Evolutionary conservation across 208 protist species (phyloP).

Genomic region (Trypanosoma boissoni): DNA sequence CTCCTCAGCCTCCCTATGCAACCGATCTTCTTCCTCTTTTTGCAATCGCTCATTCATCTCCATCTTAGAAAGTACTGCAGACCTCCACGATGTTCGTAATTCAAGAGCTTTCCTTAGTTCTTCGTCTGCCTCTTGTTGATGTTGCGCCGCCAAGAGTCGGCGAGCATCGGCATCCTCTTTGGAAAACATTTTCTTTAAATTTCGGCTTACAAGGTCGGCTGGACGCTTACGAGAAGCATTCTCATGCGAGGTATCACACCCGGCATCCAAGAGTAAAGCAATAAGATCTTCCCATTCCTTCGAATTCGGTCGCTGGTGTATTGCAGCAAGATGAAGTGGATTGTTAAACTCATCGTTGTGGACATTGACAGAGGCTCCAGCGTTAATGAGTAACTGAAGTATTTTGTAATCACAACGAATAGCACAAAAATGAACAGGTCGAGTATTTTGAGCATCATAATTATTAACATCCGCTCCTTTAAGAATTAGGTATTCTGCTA

Average conservation of each 20-base stretch:
- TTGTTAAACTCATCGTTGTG: constrained; percentile 81
- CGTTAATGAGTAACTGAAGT: constrained; percentile 68
- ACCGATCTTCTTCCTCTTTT: constrained; percentile 59
- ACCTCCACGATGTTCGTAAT: constrained; percentile 33
- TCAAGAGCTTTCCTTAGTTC: constrained; percentile 34
- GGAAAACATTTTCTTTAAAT: constrained; percentile 75
- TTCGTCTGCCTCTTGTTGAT: constrained; percentile 40
- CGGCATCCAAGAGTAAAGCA: constrained; percentile 56
- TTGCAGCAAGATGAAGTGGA: constrained; percentile 78
- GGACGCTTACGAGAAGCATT: constrained; percentile 82
- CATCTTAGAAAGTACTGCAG: constrained; percentile 23
- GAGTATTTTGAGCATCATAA: constrained; percentile 74
- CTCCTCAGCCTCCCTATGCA: constrained; percentile 67
- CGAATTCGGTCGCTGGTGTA: constrained; percentile 73
- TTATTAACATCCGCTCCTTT: constrained; percentile 70
- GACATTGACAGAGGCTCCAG: constrained; percentile 47
- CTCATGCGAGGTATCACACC: constrained; percentile 66
- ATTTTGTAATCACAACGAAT: constrained; percentile 82
- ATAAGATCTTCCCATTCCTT: constrained; percentile 86
- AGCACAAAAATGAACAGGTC: constrained; percentile 80
- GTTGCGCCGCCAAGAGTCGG: constrained; percentile 25
- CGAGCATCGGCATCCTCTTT: constrained; percentile 64
- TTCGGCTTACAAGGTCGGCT: constrained; percentile 74
- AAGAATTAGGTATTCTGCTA: constrained; percentile 72
- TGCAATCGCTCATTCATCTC: constrained; percentile 25